A percentile compares a stretch with the other conserved stretches of the same genome.
phyloP scores from a whole-genome alignment of 257 asterid genomes.

The Capsicum pubescens region DNA sequence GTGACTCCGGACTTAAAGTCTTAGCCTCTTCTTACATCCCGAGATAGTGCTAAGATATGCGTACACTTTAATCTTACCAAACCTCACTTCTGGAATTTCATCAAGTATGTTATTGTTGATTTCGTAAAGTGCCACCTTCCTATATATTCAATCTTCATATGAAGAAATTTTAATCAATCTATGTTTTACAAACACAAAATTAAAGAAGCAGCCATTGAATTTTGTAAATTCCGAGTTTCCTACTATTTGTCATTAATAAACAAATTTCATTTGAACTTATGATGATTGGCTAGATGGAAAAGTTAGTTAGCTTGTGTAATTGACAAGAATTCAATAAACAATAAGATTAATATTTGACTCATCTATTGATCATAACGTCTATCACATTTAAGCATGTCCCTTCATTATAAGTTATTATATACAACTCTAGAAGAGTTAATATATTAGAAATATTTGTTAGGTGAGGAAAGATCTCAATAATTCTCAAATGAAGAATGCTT shows the following conservation, averaged over 20 bases:
- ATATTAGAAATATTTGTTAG: neutral
- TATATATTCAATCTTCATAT: neutral
- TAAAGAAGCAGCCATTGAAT: neutral
- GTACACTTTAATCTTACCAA: no score
- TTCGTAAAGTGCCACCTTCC: no score
- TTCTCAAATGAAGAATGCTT: neutral
- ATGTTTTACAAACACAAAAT: neutral
- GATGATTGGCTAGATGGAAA: neutral
- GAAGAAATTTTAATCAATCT: neutral
- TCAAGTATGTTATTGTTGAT: no score
- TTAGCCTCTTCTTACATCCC: no score
- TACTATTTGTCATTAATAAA: conserved; percentile 5
- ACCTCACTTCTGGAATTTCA: no score
- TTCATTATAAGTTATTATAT: neutral
- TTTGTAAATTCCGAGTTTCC: neutral
- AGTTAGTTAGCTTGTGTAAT: neutral
- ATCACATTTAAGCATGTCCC: conserved; percentile 10
- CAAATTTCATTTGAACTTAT: neutral
- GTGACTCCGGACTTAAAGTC: no score
- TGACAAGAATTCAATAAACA: neutral
- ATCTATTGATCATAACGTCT: neutral
- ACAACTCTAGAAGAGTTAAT: neutral
- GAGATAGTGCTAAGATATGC: no score
- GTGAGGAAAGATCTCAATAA: neutral
- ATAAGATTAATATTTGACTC: neutral